A percentile compares a stretch with the other conserved stretches of the same genome.
phyloP scores from a whole-genome alignment of 139 green algal genomes.

The Zygnema circumcarinatum region DNA sequence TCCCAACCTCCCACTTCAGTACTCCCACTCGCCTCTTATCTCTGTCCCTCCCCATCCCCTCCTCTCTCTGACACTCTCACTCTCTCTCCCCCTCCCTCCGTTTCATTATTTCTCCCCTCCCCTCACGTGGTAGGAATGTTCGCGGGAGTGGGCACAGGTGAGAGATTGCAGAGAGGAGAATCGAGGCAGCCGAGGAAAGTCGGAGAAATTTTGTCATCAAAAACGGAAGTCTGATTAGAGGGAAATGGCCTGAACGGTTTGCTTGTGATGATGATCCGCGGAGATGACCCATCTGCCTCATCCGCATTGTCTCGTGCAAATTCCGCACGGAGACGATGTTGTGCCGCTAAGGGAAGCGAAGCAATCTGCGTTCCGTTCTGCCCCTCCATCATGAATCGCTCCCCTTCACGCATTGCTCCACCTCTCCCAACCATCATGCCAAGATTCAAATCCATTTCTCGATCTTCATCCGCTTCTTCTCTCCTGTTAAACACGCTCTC shows the following conservation, averaged over 20 bases:
- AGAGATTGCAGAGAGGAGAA: slow-evolving; percentile 3
- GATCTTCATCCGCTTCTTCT: background rate
- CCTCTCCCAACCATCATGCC: background rate
- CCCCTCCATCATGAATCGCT: background rate
- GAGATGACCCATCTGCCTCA: slow-evolving; percentile 6
- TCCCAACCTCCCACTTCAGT: no score
- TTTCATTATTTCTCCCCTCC: no score
- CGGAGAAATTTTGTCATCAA: slow-evolving; percentile 16
- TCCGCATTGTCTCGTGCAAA: background rate
- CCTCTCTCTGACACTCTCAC: no score
- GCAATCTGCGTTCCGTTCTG: background rate
- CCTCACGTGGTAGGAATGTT: background rate
- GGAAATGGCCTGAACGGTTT: background rate
- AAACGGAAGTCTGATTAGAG: background rate
- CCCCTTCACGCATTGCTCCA: background rate
- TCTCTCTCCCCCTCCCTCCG: no score
- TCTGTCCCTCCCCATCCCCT: no score
- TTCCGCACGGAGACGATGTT: background rate
- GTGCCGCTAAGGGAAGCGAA: background rate
- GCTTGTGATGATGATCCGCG: background rate
- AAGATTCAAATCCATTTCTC: background rate
- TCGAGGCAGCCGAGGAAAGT: background rate
- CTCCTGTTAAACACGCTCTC: background rate
- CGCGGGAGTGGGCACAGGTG: background rate
- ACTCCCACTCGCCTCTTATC: no score